Conservation (phyloP, 495 filamentous ascomycete species). For the Jackrogersella multiformis region DNA sequence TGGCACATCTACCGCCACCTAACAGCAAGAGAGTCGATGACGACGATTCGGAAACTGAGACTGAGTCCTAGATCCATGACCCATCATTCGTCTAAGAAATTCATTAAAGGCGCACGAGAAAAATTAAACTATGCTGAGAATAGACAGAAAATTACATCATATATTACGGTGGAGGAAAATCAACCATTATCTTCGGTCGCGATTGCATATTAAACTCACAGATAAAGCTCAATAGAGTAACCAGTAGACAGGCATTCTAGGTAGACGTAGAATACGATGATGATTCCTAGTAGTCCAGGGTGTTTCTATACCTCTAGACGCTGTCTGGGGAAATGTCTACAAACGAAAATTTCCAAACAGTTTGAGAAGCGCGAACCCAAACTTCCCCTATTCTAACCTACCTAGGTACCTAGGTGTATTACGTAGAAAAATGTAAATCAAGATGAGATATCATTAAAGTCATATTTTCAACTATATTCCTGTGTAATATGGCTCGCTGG, state of each 20-base stretch:
- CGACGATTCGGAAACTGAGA: constrained; percentile 38
- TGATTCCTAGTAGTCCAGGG: background rate
- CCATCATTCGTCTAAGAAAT: background rate
- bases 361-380: no score
- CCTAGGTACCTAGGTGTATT: no score
- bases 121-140: background rate
- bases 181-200: background rate
- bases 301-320: background rate
- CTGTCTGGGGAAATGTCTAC: no score
- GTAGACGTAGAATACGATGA: background rate
- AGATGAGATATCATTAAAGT: no score
- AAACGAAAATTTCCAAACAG: no score
- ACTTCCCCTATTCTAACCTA: no score
- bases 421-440: no score
- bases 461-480: no score
- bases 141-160: background rate
- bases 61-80: constrained; percentile 7
- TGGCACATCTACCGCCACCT: constrained; percentile 58
- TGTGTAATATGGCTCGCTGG: no score
- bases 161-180: background rate
- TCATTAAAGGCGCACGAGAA: background rate
- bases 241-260: constrained; percentile 6
- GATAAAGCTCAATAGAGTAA: background rate
- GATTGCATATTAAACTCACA: background rate
- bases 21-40: constrained; percentile 54